A percentile compares a stretch with the other conserved stretches of the same genome.
phyloP scores from a whole-genome alignment of 2,329 filamentous ascomycete genomes.

The Colletotrichum musicola region DNA sequence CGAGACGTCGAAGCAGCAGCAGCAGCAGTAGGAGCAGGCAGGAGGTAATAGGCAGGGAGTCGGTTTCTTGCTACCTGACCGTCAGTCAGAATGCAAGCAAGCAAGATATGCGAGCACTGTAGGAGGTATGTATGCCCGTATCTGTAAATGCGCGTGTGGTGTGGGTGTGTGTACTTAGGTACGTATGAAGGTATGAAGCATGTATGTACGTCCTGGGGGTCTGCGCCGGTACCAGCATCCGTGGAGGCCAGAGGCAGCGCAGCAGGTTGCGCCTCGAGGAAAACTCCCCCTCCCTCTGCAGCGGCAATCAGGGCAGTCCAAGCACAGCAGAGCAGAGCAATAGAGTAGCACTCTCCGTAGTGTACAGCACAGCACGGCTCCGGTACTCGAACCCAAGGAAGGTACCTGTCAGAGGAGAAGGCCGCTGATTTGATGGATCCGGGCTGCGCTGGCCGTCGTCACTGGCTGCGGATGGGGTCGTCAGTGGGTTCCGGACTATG shows the following conservation, averaged over 20 bases:
- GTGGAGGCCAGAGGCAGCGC: neutral
- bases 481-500: slow-evolving; percentile 21
- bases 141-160: no score
- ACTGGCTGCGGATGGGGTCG: slow-evolving; percentile 13
- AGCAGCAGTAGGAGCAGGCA: neutral
- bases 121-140: no score
- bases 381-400: slow-evolving; percentile 26
- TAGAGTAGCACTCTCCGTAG: neutral
- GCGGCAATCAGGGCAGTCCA: neutral
- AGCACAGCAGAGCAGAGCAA: neutral
- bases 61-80: no score
- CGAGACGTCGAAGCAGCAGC: neutral
- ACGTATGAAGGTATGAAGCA: neutral
- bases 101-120: no score
- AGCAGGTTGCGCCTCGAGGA: no score
- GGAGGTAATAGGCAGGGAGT: no score
- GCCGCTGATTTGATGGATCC: slow-evolving; percentile 11
- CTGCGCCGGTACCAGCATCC: neutral
- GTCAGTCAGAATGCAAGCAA: no score
- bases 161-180: no score
- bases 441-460: slow-evolving; percentile 7
- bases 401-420: neutral
- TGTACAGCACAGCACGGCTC: neutral
- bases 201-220: neutral
- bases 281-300: neutral